phyloP scores from a whole-genome alignment of 306 rosid genomes.

The Quercus bicolor region DNA sequence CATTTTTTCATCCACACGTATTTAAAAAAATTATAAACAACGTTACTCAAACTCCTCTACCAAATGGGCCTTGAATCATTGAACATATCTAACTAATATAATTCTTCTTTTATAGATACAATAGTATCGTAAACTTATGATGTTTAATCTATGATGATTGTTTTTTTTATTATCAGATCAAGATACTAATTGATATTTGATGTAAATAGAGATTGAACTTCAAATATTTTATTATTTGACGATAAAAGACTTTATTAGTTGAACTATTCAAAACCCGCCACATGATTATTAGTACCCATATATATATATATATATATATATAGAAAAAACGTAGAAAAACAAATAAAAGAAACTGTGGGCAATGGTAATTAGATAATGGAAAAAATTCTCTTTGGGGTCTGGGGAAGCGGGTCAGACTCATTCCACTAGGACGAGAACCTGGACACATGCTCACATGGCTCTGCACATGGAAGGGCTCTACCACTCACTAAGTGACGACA shows the following conservation, averaged over 20 bases:
- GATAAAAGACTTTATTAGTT: rapidly evolving
- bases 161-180: rapidly evolving
- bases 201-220: rapidly evolving
- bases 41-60: too few relatives aligned
- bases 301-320: neutral
- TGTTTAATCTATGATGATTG: too few relatives aligned
- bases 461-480: conserved; percentile 54
- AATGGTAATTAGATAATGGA: neutral
- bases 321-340: neutral
- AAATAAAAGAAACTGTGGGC: neutral
- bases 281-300: neutral
- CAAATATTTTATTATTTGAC: too few relatives aligned
- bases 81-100: neutral
- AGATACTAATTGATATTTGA: too few relatives aligned
- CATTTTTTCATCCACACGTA: too few relatives aligned
- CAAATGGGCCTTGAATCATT: too few relatives aligned
- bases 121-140: too few relatives aligned
- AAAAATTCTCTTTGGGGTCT: conserved; percentile 35
- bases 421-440: conserved; percentile 32
- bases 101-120: too few relatives aligned
- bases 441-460: conserved; percentile 80
- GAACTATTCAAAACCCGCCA: rapidly evolving
- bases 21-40: too few relatives aligned
- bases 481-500: conserved; percentile 34
- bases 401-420: conserved; percentile 20